Conservation (phyloP, 129 eudicot species). For the Artemisia tridentata region DNA sequence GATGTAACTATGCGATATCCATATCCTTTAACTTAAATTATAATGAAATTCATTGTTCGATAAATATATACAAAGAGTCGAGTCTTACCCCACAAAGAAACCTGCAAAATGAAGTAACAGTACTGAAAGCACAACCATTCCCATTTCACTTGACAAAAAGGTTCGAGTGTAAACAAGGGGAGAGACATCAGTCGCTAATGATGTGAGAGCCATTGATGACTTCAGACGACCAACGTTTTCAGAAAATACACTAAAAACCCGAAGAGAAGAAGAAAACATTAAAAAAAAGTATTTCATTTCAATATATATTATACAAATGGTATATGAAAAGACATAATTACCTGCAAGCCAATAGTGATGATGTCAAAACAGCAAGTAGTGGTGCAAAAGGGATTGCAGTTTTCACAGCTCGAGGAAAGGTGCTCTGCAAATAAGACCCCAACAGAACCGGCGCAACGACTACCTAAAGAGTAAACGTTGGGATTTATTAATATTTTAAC, state of each 20-base stretch:
- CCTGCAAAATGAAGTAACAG: slow-evolving; percentile 79
- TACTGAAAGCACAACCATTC: slow-evolving; percentile 55
- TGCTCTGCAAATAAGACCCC: slow-evolving; percentile 68
- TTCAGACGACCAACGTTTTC: slow-evolving; percentile 65
- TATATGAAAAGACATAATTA: slow-evolving; percentile 7
- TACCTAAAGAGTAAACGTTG: slow-evolving; percentile 44
- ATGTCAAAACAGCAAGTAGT: slow-evolving; percentile 58
- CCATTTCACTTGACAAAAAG: slow-evolving; percentile 62
- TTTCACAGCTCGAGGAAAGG: slow-evolving; percentile 66
- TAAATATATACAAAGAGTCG: neutral
- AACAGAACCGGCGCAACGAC: slow-evolving; percentile 82
- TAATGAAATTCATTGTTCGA: too few species aligned
- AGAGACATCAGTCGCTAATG: slow-evolving; percentile 49
- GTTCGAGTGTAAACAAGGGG: slow-evolving; percentile 43
- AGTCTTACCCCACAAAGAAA: slow-evolving; percentile 76
- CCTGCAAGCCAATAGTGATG: slow-evolving; percentile 81
- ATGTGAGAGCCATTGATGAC: slow-evolving; percentile 50
- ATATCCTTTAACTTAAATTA: too few species aligned
- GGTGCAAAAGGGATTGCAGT: slow-evolving; percentile 61
- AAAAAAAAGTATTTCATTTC: neutral
- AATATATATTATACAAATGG: neutral
- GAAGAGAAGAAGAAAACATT: neutral
- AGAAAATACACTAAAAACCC: slow-evolving; percentile 55
- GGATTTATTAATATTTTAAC: too few species aligned
- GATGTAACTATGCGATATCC: too few species aligned